Evolutionary conservation across 352 stramenopile species (phyloP).

Genomic region (Phytophthora parvispora): DNA sequence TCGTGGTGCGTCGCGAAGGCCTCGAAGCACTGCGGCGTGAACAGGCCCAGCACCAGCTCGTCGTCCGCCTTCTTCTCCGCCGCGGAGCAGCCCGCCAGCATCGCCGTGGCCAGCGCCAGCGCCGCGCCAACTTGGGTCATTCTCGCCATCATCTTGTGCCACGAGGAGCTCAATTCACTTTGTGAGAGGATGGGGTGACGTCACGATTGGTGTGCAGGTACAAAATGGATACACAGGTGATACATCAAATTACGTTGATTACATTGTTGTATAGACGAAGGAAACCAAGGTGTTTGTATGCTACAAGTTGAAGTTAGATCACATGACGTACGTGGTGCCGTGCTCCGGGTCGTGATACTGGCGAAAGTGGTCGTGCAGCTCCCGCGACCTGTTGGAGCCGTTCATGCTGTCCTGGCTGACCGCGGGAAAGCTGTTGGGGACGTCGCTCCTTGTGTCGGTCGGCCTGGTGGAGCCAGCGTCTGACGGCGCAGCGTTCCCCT

Average conservation of each 20-base stretch:
- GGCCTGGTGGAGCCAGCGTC: slow-evolving; percentile 20
- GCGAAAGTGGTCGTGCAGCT: no score
- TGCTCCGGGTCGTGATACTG: no score
- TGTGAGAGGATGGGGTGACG: no score
- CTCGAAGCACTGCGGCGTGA: slow-evolving; percentile 84
- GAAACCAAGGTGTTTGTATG: slow-evolving; percentile 4
- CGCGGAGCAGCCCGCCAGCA: slow-evolving; percentile 13
- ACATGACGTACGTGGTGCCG: no score
- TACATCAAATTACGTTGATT: background rate
- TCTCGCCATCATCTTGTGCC: slow-evolving; percentile 14
- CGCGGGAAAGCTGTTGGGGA: slow-evolving; percentile 30
- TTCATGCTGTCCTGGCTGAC: slow-evolving; percentile 52
- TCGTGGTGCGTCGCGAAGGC: slow-evolving; percentile 85
- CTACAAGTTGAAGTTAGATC: slow-evolving; percentile 23
- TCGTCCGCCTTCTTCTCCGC: slow-evolving; percentile 29
- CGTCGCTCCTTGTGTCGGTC: slow-evolving; percentile 31
- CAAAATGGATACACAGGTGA: background rate
- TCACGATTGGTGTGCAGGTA: background rate
- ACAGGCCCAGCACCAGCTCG: slow-evolving; percentile 76
- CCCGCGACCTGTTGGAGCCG: slow-evolving; percentile 47
- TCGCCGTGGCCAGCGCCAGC: slow-evolving; percentile 18
- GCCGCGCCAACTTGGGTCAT: slow-evolving; percentile 17
- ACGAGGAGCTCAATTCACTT: background rate
- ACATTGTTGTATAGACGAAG: background rate
- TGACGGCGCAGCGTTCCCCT: slow-evolving; percentile 26